Conservation (phyloP, 306 rosid genomes). For the Phaseolus lunatus region DNA sequence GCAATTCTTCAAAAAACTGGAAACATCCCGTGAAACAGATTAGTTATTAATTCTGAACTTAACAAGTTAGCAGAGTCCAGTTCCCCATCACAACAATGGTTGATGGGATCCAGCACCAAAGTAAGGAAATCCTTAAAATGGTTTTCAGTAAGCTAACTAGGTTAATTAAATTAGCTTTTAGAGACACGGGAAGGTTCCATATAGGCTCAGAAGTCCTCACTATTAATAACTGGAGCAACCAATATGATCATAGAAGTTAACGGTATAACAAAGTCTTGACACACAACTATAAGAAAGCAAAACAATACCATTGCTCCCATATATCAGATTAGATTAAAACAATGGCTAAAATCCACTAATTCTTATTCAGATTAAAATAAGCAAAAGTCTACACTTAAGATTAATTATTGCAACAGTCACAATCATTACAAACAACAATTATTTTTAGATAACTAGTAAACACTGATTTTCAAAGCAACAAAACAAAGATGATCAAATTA, state of each 20-base stretch:
- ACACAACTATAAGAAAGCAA: neutral
- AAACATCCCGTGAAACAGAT: neutral
- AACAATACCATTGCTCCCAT: neutral
- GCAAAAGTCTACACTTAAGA: neutral
- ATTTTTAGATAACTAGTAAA: neutral
- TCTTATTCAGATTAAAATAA: neutral
- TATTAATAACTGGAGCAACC: neutral
- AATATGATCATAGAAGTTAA: slow-evolving; percentile 7
- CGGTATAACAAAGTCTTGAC: neutral
- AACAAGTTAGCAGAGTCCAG: neutral
- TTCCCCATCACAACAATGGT: slow-evolving; percentile 24
- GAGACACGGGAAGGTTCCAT: neutral
- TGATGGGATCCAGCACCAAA: slow-evolving; percentile 18
- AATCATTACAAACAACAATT: neutral
- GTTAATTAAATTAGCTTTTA: neutral
- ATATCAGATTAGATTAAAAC: slow-evolving; percentile 7
- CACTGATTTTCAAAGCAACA: neutral
- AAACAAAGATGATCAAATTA: slow-evolving; percentile 5
- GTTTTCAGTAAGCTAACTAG: slow-evolving; percentile 11
- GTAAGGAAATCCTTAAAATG: slow-evolving; percentile 15
- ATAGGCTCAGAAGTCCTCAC: neutral
- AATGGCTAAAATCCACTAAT: slow-evolving; percentile 3
- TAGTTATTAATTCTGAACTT: neutral
- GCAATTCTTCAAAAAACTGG: slow-evolving; percentile 12
- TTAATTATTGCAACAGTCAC: neutral